Conservation (phyloP, 129 eudicot species). For the Glebionis coronaria region DNA sequence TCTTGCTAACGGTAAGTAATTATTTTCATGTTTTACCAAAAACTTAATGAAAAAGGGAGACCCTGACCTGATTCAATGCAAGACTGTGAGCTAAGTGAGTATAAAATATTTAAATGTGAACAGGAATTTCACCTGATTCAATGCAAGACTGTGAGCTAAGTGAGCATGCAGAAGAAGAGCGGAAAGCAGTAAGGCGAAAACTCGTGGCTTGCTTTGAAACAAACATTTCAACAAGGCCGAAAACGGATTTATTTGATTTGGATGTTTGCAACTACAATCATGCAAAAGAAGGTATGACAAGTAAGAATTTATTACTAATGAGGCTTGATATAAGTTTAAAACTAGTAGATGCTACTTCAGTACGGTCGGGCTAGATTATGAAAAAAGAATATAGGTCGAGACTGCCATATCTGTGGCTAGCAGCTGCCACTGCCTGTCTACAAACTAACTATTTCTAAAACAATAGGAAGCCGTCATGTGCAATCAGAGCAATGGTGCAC, state of each 20-base stretch:
- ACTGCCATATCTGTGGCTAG: neutral
- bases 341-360: neutral
- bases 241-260: constrained; percentile 53
- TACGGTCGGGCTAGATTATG: neutral
- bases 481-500: constrained; percentile 87
- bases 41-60: neutral
- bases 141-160: constrained; percentile 55
- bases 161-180: constrained; percentile 62
- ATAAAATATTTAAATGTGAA: constrained; percentile 19
- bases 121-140: constrained; percentile 83
- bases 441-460: constrained; percentile 12
- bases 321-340: neutral
- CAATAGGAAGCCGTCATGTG: constrained; percentile 39
- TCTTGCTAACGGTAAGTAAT: constrained; percentile 85
- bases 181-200: constrained; percentile 47
- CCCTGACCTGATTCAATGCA: constrained; percentile 60
- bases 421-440: constrained; percentile 2
- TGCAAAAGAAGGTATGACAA: constrained; percentile 50
- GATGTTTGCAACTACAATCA: constrained; percentile 49
- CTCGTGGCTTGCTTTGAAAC: constrained; percentile 77
- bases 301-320: constrained; percentile 37
- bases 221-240: constrained; percentile 51
- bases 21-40: neutral
- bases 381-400: neutral
- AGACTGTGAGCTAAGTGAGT: constrained; percentile 55